Evolutionary conservation across 495 filamentous ascomycete species (phyloP), one percentile per base, ranked within the genome.

Genomic region (Aspergillus ostianus): DNA sequence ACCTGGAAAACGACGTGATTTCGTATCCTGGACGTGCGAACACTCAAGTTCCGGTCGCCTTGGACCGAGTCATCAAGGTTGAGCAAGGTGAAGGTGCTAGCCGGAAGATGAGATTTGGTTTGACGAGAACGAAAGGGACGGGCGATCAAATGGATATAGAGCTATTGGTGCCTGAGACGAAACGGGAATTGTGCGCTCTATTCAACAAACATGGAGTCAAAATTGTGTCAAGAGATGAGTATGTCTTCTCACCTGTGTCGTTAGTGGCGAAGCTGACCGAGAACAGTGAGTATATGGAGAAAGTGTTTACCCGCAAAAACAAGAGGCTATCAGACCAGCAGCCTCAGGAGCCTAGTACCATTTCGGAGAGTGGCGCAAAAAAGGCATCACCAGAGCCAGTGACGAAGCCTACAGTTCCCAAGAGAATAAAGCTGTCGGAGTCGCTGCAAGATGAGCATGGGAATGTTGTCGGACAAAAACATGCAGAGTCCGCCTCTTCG

Each of bases 141-240:
- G 64, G 62, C 52, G 62, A 64, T 6, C 53, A 51, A 15, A 30
- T 81, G 7, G 76, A 82, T 46, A 64, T 82, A 21, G 73, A 82
- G 49, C 64, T 81, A 47, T 56, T 41, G 7, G 58, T 36, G 15
- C 36, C 53, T 23, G 47, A 62, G 32, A 68, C 65, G 6, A 68
- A 73, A 53, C 20, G 48, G 23, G 29, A 47, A 0, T 56, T 81
- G 6, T 53, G 64, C 21, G 6, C 27, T 29, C 10, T 68, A 8
- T 32, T 77, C 18, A 21, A 47, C 12, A 41, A 56, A 7, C 44
- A 29, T 4, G n/a, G 47, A 2, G 41, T 67, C 46, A 68, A 65
- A 4, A 20, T 66, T 6, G 20, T 47, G 0, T 41, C 32, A 3
- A 77, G 70, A 44, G 15, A 52, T 20, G 52, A 58, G 73, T 74